A percentile compares a stretch with the other conserved stretches of the same genome.
These are phyloP conservation scores for Echinosophora koreensis DNA, from an alignment of 306 rosid genomes.

Conservation along the genomic window DNA sequence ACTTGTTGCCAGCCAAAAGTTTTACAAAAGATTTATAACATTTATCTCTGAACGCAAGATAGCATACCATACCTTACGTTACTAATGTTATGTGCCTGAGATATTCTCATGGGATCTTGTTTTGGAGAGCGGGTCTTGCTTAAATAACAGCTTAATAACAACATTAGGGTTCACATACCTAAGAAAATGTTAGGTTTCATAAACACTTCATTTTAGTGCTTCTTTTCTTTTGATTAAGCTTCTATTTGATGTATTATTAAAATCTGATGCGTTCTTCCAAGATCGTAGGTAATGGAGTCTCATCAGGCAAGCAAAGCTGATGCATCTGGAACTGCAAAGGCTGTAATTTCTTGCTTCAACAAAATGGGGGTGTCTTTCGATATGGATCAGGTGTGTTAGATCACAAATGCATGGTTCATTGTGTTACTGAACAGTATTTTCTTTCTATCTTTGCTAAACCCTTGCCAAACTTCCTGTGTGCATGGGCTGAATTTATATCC, in stretches of 20 bases:
- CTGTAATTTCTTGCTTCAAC: slow-evolving; percentile 89
- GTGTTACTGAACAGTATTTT: neutral
- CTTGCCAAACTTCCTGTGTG: slow-evolving; percentile 9
- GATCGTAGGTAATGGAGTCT: slow-evolving; percentile 88
- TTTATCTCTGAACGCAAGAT: neutral
- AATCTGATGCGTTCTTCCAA: slow-evolving; percentile 49
- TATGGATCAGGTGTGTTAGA: slow-evolving; percentile 72
- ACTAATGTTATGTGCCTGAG: slow-evolving; percentile 16
- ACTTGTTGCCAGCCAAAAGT: slow-evolving; percentile 20
- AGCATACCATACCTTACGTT: neutral
- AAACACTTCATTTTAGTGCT: slow-evolving; percentile 6
- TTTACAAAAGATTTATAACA: neutral
- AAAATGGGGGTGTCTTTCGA: slow-evolving; percentile 80
- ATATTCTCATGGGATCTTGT: neutral
- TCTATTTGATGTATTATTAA: slow-evolving; percentile 40
- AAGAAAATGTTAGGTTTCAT: neutral
- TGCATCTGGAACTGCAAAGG: slow-evolving; percentile 95
- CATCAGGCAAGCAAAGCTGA: slow-evolving; percentile 94
- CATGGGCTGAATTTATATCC: neutral
- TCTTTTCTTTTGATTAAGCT: slow-evolving; percentile 37
- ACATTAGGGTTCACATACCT: neutral
- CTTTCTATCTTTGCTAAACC: neutral
- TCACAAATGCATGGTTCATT: slow-evolving; percentile 26
- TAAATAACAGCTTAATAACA: neutral
- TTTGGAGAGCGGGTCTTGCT: slow-evolving; percentile 24